These are phyloP conservation scores for Pseudocercospora cruenta DNA, from an alignment of 2,329 filamentous ascomycete genomes.

Conservation along the genomic window DNA sequence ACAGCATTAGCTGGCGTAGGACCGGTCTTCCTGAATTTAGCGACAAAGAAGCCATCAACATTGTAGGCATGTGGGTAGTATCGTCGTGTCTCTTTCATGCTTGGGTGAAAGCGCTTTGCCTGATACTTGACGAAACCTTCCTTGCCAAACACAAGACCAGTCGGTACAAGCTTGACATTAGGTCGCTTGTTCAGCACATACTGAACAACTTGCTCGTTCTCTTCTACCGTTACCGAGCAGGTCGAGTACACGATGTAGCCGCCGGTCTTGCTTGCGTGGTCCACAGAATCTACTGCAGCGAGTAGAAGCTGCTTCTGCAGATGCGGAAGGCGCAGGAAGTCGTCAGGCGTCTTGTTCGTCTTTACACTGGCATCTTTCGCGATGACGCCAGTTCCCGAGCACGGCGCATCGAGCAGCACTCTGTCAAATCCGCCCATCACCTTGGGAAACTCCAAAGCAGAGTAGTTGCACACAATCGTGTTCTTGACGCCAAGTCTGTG, in stretches of 20 bases:
- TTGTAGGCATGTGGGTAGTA: conserved; percentile 94
- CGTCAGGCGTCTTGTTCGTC: conserved; percentile 95
- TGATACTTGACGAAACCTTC: conserved; percentile 90
- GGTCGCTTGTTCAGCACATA: conserved; percentile 90
- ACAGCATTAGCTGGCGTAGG: conserved; percentile 69
- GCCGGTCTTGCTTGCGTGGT: conserved; percentile 87
- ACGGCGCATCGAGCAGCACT: conserved; percentile 90
- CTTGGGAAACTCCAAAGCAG: conserved; percentile 89
- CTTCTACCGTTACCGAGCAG: conserved; percentile 90
- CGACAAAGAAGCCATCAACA: conserved; percentile 97
- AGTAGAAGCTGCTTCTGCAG: conserved; percentile 93
- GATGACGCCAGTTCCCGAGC: conserved; percentile 96
- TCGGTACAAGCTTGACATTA: conserved; percentile 91
- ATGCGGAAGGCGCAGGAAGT: conserved; percentile 92
- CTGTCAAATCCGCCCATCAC: conserved; percentile 96
- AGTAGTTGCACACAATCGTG: conserved; percentile 92
- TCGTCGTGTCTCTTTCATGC: conserved; percentile 77
- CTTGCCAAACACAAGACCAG: conserved; percentile 84
- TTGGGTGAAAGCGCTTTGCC: conserved; percentile 88
- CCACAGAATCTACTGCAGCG: conserved; percentile 90
- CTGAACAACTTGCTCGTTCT: conserved; percentile 91
- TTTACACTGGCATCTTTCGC: conserved; percentile 96
- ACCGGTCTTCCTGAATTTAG: conserved; percentile 92
- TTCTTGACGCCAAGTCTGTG: conserved; percentile 93
- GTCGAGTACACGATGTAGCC: conserved; percentile 97